These are phyloP conservation scores for Sporobolomyces pararoseus DNA, from an alignment of 768 basidiomycete species.

Conservation along the genomic window DNA sequence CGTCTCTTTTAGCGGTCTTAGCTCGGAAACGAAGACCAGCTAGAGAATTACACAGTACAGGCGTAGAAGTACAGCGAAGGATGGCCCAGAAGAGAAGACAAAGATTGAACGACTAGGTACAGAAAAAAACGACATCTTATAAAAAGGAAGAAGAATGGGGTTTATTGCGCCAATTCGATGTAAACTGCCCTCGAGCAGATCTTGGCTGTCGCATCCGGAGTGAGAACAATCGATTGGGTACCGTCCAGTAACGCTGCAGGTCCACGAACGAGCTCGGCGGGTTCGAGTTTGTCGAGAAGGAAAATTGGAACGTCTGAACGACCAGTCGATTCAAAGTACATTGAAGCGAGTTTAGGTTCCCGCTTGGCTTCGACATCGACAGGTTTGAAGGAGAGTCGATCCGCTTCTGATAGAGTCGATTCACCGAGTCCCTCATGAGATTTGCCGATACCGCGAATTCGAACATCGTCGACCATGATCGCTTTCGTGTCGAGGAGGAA, in stretches of 20 bases:
- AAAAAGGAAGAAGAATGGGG: no score
- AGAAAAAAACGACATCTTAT: no score
- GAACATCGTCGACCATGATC: constrained; percentile 80
- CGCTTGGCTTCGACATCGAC: constrained; percentile 48
- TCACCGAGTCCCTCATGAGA: constrained; percentile 76
- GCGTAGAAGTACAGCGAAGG: no score
- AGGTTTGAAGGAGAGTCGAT: constrained; percentile 53
- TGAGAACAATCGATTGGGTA: constrained; percentile 87
- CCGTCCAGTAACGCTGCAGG: constrained; percentile 93
- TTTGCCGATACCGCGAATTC: constrained; percentile 87
- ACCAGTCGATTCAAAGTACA: constrained; percentile 78
- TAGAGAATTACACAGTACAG: no score
- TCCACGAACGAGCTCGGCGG: constrained; percentile 71
- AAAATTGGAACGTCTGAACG: constrained; percentile 78
- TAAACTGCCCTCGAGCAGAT: constrained; percentile 27
- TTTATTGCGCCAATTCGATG: constrained; percentile 7
- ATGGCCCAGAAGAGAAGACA: no score
- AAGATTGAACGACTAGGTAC: no score
- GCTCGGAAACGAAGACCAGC: no score
- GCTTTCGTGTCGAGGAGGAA: constrained; percentile 80
- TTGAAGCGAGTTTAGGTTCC: constrained; percentile 51
- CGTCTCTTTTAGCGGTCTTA: no score
- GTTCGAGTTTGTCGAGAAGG: constrained; percentile 60
- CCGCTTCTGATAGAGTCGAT: constrained; percentile 73
- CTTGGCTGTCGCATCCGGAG: constrained; percentile 31